phyloP scores from a whole-genome alignment of 177 flowering plant genomes.

The Vitis hybrid region DNA sequence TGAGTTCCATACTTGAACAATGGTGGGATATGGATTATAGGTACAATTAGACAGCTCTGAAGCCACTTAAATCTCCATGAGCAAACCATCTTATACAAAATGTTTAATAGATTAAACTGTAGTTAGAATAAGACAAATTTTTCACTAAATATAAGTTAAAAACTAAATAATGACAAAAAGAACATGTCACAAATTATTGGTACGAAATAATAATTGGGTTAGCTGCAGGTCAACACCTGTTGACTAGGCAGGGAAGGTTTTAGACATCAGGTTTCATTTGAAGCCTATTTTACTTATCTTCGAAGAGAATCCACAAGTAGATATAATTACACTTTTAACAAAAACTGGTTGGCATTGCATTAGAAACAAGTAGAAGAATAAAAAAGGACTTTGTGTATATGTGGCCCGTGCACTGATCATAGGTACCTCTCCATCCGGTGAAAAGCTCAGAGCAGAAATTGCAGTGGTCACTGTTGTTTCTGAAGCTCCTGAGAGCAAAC shows the following conservation, averaged over 20 bases:
- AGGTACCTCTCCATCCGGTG: conserved; percentile 97
- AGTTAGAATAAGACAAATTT: no score
- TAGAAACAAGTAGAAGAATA: neutral
- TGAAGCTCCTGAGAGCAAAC: conserved; percentile 62
- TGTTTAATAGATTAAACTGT: no score
- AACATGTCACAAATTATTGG: no score
- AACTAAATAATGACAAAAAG: no score
- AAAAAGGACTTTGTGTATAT: neutral
- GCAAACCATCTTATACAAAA: no score
- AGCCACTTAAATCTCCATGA: no score
- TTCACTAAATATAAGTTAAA: no score
- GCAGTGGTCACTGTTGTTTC: conserved; percentile 48
- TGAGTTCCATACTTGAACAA: no score
- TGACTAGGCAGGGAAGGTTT: neutral
- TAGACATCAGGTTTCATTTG: neutral
- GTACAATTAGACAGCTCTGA: no score
- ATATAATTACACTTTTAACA: neutral
- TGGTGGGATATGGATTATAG: no score
- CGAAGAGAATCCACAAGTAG: neutral
- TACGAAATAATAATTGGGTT: no score
- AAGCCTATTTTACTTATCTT: neutral
- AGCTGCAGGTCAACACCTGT: neutral
- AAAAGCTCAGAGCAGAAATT: conserved; percentile 85
- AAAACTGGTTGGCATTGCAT: conserved; percentile 3
- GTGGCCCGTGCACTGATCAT: neutral